Percentiles rank a stretch among this genome's conserved stretches.
Evolutionary conservation across 306 rosid genomes (phyloP).

Genomic region (Lathyrus sativus): DNA sequence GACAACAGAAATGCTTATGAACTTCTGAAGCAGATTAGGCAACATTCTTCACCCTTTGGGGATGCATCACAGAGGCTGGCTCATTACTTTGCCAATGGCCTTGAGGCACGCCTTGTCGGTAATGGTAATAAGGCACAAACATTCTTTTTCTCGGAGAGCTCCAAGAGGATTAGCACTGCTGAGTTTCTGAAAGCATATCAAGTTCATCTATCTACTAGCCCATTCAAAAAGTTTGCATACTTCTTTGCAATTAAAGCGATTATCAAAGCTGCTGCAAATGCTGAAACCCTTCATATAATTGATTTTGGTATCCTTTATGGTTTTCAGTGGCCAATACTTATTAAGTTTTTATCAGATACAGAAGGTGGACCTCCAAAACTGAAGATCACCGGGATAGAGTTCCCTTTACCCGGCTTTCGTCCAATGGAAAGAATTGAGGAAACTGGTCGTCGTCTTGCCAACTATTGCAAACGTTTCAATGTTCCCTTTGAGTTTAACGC

Average conservation of each 20-base stretch:
- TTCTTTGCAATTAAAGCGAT: slow-evolving; percentile 58
- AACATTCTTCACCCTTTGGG: slow-evolving; percentile 62
- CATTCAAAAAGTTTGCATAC: slow-evolving; percentile 56
- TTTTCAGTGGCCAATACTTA: slow-evolving; percentile 84
- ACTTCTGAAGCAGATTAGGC: slow-evolving; percentile 65
- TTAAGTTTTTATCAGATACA: slow-evolving; percentile 55
- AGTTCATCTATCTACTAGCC: slow-evolving; percentile 42
- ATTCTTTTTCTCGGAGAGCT: slow-evolving; percentile 36
- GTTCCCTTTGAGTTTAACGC: slow-evolving; percentile 70
- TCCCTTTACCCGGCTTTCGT: slow-evolving; percentile 75
- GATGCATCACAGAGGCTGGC: slow-evolving; percentile 71
- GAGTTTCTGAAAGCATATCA: slow-evolving; percentile 61
- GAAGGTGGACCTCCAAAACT: slow-evolving; percentile 75
- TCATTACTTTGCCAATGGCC: slow-evolving; percentile 66
- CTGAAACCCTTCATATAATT: slow-evolving; percentile 57
- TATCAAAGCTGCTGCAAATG: slow-evolving; percentile 49
- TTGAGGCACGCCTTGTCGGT: slow-evolving; percentile 74
- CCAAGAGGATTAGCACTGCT: slow-evolving; percentile 50
- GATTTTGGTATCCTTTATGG: slow-evolving; percentile 87
- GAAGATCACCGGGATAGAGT: slow-evolving; percentile 78
- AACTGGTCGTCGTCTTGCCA: slow-evolving; percentile 71
- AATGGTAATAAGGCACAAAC: slow-evolving; percentile 49
- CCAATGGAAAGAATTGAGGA: slow-evolving; percentile 62
- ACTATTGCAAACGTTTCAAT: slow-evolving; percentile 66
- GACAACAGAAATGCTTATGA: slow-evolving; percentile 63